Percentiles rank a stretch among this genome's conserved stretches.
Evolutionary conservation across 352 stramenopile species (phyloP).

Genomic region (Globisporangium middletonii): DNA sequence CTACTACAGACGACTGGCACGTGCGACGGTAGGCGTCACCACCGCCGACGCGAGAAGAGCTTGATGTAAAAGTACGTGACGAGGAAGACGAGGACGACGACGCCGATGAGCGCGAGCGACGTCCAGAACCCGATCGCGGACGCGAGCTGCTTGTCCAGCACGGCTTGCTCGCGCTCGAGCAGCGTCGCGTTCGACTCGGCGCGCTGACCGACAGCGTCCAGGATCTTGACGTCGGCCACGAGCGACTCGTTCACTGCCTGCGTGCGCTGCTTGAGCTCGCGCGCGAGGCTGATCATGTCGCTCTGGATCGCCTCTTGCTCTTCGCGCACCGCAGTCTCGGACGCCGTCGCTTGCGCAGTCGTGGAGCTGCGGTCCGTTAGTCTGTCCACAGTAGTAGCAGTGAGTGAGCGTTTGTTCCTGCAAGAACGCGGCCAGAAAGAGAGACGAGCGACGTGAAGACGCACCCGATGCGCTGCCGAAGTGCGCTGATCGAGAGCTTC

Average conservation of each 20-base stretch:
- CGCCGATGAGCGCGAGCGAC: conserved; percentile 59
- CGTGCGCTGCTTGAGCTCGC: conserved; percentile 66
- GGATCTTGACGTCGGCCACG: conserved; percentile 62
- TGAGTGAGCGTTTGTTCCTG: neutral
- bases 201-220: conserved; percentile 65
- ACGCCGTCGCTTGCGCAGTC: conserved; percentile 20
- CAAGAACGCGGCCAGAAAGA: neutral
- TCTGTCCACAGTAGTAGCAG: conserved; percentile 5
- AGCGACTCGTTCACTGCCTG: conserved; percentile 73
- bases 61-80: conserved; percentile 79
- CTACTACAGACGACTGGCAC: too few species aligned
- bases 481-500: conserved; percentile 47
- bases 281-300: conserved; percentile 69
- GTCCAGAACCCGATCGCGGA: conserved; percentile 76
- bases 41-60: conserved; percentile 51
- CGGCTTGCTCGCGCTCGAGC: conserved; percentile 53
- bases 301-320: conserved; percentile 68
- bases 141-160: conserved; percentile 56
- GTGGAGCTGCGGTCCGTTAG: conserved; percentile 29
- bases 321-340: conserved; percentile 38
- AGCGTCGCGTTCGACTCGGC: conserved; percentile 59
- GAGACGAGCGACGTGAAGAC: neutral
- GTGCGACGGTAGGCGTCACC: conserved; percentile 13
- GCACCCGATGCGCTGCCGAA: conserved; percentile 55
- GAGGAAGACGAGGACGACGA: conserved; percentile 54